Evolutionary conservation across 106 monocot species (phyloP), one percentile per base, ranked within the genome.

Genomic region (Dendrobium catenatum): DNA sequence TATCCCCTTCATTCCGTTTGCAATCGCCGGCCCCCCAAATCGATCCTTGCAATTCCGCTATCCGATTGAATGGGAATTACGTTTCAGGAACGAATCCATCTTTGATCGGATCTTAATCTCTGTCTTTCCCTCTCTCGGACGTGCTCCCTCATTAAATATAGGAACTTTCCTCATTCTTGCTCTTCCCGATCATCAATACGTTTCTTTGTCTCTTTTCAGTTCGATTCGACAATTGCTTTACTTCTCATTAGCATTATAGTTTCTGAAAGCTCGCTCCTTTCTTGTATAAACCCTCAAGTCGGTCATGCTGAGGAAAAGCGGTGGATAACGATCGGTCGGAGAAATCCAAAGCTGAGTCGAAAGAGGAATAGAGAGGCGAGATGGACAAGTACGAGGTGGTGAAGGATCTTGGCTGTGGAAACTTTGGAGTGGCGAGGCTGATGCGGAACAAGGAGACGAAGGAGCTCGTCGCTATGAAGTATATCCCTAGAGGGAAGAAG

Each of bases 301-400:
- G 61, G n/a, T 20, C 61, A 22, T n/a, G 19, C 61, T 5, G n/a
- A 22, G 61, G 20, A 61, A 24, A 51, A 61, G 5, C 6, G 61
- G 22, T 24, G 19, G 4, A n/a, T 61, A n/a, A n/a, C 22, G 7
- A 20, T 61, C 8, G 22, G n/a, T 6, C 61, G n/a, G 15, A 13
- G 51, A 51, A 51, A 3, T 51, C 51, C 2, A 1, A 61, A 22
- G 22, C 8, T 61, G 61, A 61, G 22, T 61, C 61, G n/a, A 22
- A 19, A 61, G 20, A n/a, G 61, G 37, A 37, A 37, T 37, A 58
- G 61, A 61, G 20, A 74, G 78, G 49, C 22, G 17, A 59, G 55
- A 98, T 98, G 97, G 97, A 98, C 67, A 98, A 93, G 89, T 98
- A 98, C 88, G 97, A 98, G 81, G 78, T 93, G 31, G 89, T 98